A percentile compares a stretch with the other conserved stretches of the same genome.
Conservation (phyloP, 768 basidiomycete species). For the Dacryopinax spathularia region DNA sequence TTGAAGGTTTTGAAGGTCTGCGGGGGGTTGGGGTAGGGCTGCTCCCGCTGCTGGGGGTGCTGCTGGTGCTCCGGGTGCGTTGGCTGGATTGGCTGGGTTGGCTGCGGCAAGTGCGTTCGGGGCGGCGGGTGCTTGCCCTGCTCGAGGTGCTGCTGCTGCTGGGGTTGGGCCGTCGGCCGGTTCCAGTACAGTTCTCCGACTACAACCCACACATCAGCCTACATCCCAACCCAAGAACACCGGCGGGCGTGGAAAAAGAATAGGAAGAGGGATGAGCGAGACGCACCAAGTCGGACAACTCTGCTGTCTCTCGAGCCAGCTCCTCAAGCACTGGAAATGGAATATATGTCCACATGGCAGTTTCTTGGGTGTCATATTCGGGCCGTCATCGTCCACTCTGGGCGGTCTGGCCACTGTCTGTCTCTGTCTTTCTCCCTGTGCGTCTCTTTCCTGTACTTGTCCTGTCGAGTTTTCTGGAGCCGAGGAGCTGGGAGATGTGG, state of each 20-base stretch:
- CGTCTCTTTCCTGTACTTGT: slow-evolving; percentile 8
- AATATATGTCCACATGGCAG: slow-evolving; percentile 95
- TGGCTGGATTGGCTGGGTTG: slow-evolving; percentile 18
- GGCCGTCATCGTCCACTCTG: slow-evolving; percentile 44
- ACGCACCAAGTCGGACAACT: slow-evolving; percentile 95
- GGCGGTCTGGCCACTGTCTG: not conserved
- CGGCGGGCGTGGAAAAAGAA: too few relatives aligned
- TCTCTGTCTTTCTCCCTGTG: not conserved
- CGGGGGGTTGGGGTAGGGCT: slow-evolving; percentile 11
- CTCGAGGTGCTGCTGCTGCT: slow-evolving; percentile 23
- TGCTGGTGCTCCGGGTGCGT: slow-evolving; percentile 12
- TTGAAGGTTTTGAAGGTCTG: slow-evolving; percentile 19
- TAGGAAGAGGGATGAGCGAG: not conserved
- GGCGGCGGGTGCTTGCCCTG: slow-evolving; percentile 23
- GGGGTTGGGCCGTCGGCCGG: slow-evolving; percentile 13
- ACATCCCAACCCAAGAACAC: slow-evolving; percentile 9
- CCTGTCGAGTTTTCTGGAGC: slow-evolving; percentile 10
- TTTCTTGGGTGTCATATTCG: slow-evolving; percentile 93
- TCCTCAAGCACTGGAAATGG: slow-evolving; percentile 92
- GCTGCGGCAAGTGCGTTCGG: slow-evolving; percentile 18
- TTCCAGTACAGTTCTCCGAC: slow-evolving; percentile 67
- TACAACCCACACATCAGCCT: slow-evolving; percentile 19
- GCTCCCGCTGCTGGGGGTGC: slow-evolving; percentile 1
- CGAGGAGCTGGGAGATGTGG: slow-evolving; percentile 8
- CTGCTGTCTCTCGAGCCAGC: slow-evolving; percentile 96